Conservation (phyloP, 208 protist genomes). For the Wallacemonas rigidus region DNA sequence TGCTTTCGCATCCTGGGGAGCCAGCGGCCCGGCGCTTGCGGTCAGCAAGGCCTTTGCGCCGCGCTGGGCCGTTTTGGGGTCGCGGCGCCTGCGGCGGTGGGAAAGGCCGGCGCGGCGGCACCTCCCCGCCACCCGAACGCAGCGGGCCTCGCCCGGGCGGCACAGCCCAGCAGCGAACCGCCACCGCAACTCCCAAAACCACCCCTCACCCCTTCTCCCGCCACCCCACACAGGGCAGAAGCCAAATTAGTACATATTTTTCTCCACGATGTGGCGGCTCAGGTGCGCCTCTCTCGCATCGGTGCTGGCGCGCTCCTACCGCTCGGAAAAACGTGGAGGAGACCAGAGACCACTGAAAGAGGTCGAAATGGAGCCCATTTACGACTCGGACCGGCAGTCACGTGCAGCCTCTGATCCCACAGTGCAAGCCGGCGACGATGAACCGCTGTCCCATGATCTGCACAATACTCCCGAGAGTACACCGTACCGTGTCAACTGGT, state of each 20-base stretch:
- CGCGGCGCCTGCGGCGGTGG: no score
- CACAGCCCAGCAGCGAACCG: neutral
- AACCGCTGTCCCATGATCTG: constrained; percentile 63
- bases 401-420: neutral
- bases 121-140: no score
- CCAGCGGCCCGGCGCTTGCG: no score
- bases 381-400: constrained; percentile 3
- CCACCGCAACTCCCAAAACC: neutral
- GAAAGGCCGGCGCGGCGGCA: no score
- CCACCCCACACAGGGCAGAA: neutral
- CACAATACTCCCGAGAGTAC: constrained; percentile 55
- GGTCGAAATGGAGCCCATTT: constrained; percentile 22
- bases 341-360: neutral
- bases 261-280: neutral
- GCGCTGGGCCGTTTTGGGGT: no score
- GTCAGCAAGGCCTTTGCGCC: no score
- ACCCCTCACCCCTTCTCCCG: neutral
- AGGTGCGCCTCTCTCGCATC: neutral
- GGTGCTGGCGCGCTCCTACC: neutral
- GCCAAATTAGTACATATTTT: no score
- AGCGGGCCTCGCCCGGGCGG: no score
- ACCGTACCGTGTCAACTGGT: constrained; percentile 82
- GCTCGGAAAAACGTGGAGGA: neutral
- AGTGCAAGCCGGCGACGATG: constrained; percentile 6
- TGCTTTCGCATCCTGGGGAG: no score